These are phyloP conservation scores for Vaccinium myrtillus DNA, from an alignment of 148 eudicot species.

Conservation along the genomic window DNA sequence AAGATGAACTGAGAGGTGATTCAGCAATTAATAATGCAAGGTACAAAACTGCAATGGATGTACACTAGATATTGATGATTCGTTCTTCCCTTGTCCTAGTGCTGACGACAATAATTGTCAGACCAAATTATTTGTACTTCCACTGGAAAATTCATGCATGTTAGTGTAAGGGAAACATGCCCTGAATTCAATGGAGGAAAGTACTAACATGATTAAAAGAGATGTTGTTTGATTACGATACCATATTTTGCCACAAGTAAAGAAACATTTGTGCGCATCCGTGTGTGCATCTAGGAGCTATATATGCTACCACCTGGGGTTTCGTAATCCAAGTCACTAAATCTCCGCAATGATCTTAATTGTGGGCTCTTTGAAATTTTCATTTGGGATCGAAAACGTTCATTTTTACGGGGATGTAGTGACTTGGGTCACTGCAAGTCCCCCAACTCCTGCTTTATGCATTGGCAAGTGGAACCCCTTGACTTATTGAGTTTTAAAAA, in stretches of 20 bases:
- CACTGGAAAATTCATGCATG: background rate
- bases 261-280: background rate
- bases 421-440: no score
- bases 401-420: no score
- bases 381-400: no score
- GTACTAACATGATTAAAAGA: background rate
- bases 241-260: background rate
- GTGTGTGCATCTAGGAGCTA: background rate
- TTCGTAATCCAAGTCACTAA: no score
- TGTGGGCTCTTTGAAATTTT: no score
- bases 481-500: no score
- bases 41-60: background rate
- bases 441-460: no score
- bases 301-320: no score
- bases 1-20: background rate
- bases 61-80: background rate
- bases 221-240: no score
- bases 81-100: background rate
- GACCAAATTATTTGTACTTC: background rate
- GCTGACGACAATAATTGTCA: background rate
- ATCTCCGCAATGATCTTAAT: no score
- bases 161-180: conserved; percentile 4
- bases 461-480: no score
- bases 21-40: background rate
- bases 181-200: conserved; percentile 7